Evolutionary conservation across 352 stramenopile species (phyloP), one percentile per base, ranked within the genome.

Genomic region (Salisapilia sapeloensis): DNA sequence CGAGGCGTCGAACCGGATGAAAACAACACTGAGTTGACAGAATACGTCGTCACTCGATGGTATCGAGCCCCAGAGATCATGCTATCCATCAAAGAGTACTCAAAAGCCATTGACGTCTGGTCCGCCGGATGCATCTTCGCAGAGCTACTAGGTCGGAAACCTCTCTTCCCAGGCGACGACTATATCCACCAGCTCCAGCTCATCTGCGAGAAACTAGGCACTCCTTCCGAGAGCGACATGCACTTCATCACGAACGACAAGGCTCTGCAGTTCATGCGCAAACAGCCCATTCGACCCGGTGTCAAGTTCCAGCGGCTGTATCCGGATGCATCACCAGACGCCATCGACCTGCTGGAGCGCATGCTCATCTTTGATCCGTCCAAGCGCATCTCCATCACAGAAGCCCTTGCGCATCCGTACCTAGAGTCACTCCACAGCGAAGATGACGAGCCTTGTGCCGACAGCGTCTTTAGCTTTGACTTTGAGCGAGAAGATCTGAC

Each of bases 121-220:
- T 90, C 76, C 10, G 82, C 66, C 3, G 87, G 87, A 4, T 96
- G 87, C 56, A 96, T 96, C 48, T 93, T 96, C 30, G 83, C 79
- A n/a, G 85, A 96, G 47, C 44, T 96, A 20, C 57, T 96, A 1
- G 74, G 70, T 8, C 61, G 78, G 26, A 93, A 91, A 29, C 79
- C 81, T 27, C 60, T 96, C n/a, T 95, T 96, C 28, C 85, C 81
- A 4, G 85, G 85, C 1, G 87, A 99, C 35, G 93, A 99, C 56
- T 99, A 99, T 57, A 98, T 99, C 56, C 86, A 99, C 56, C 95
- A 99, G 60, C 86, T 99, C 29, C 77, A 94, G 57, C 87, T 97
- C 48, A 96, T 96, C 37, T 90, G 71, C 42, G 77, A 94, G 38
- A 87, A 92, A 38, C 63, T 96, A 22, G 84, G 84, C 22, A 92